Evolutionary conservation across 2,329 filamentous ascomycete species (phyloP), one percentile per base, ranked within the genome.

Genomic region (Botrytis fabae): DNA sequence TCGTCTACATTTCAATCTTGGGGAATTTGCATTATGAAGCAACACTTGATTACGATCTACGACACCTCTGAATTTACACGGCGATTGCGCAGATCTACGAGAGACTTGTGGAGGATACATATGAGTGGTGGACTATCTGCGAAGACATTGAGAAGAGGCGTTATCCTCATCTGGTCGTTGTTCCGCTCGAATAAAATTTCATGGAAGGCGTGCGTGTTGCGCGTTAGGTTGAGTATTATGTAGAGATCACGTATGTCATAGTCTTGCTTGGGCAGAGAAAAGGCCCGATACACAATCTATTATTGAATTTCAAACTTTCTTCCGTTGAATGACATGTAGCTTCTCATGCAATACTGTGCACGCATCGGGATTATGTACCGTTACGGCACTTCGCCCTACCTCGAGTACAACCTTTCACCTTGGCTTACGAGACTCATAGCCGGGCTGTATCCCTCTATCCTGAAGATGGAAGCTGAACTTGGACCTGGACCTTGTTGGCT

Each of bases 1-100:
- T 78, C 77, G 78, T 74, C 79, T 80, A 79, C 79, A 80, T 78
- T 65, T 64, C 73, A 68, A 69, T n/a, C 62, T 66, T 8, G 54
- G 72, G 70, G 63, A 28, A 66, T 61, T 68, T 62, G 9, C 28
- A 25, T 32, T 0, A 16, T 57, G 35, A 51, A 69, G 48, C 65
- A 16, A 57, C 4, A 40, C 65, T 69, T 42, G 22, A 42, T 44
- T 16, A 14, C 18, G 18, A 57, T 5, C 14, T 32, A 69, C 48
- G n/a, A 18, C 28, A 57, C 35, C 32, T 6, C 9, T 44, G 35
- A 32, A 14, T 28, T 28, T 57, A 54, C 25, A 28, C 25, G 42
- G 64, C 46, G 3, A 54, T 28, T 28, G 6, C 22, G 38, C 9
- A 18, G 35, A 40, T 28, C 25, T 32, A 40, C 18, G 25, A 54